phyloP scores from a whole-genome alignment of 129 eudicot genomes.

The Lactuca sativa region DNA sequence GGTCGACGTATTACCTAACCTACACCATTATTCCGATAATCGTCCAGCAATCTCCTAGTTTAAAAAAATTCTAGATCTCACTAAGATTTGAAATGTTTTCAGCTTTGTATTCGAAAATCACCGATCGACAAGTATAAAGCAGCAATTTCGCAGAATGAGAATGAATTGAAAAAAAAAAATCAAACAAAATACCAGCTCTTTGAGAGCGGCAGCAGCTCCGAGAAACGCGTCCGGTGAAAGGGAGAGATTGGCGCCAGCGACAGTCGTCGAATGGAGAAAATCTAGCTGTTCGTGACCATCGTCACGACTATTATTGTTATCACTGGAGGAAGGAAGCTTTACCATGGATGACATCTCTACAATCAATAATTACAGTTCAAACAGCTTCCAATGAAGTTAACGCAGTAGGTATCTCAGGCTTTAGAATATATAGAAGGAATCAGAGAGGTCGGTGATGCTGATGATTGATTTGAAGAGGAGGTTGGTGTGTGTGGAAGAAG shows the following conservation, averaged over 20 bases:
- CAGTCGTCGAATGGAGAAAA: conserved; percentile 20
- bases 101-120: neutral
- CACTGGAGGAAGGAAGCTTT: conserved; percentile 43
- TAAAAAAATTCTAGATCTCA: conserved; percentile 17
- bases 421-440: conserved; percentile 9
- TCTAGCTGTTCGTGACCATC: conserved; percentile 42
- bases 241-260: conserved; percentile 23
- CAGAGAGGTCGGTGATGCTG: conserved; percentile 16
- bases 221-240: conserved; percentile 53
- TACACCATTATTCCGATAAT: neutral
- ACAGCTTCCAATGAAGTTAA: neutral
- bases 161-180: neutral
- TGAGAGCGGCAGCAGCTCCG: conserved; percentile 67
- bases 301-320: conserved; percentile 37
- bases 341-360: conserved; percentile 50
- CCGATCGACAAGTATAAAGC: neutral
- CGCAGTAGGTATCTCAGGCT: conserved; percentile 24
- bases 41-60: neutral
- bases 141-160: neutral
- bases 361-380: neutral
- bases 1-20: neutral
- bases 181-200: conserved; percentile 52
- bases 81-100: conserved; percentile 3
- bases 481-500: conserved; percentile 19
- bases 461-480: neutral